Conservation (phyloP, 257 asterid species). For the Nicotiana knightiana region DNA sequence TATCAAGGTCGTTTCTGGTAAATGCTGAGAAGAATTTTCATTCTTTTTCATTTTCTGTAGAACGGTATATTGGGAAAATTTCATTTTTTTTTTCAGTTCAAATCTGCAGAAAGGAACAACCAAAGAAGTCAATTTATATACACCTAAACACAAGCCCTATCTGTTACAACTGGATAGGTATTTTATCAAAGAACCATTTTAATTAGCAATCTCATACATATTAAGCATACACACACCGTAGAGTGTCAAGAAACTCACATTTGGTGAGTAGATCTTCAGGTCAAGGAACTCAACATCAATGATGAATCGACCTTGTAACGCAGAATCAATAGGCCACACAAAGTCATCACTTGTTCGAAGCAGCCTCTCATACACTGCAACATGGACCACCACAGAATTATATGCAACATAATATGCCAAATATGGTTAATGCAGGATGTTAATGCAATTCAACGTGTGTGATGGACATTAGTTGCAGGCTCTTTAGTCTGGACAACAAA, state of each 20-base stretch:
- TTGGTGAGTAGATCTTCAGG: slow-evolving; percentile 54
- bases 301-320: slow-evolving; percentile 53
- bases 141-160: not conserved
- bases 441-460: not conserved
- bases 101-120: not conserved
- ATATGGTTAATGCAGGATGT: not conserved
- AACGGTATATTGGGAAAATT: not conserved
- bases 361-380: slow-evolving; percentile 71
- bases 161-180: not conserved
- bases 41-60: not conserved
- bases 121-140: not conserved
- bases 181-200: slow-evolving; percentile 2
- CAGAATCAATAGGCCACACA: slow-evolving; percentile 69
- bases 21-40: slow-evolving; percentile 1
- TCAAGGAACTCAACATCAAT: slow-evolving; percentile 90
- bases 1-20: not conserved
- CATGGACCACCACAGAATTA: slow-evolving; percentile 17
- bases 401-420: not conserved
- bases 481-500: not conserved
- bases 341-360: slow-evolving; percentile 82
- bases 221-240: not conserved
- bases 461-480: not conserved
- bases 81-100: not conserved
- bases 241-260: slow-evolving; percentile 37
- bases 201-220: not conserved